Evolutionary conservation across 495 filamentous ascomycete species (phyloP).

Genomic region (Elasticomyces elasticus): DNA sequence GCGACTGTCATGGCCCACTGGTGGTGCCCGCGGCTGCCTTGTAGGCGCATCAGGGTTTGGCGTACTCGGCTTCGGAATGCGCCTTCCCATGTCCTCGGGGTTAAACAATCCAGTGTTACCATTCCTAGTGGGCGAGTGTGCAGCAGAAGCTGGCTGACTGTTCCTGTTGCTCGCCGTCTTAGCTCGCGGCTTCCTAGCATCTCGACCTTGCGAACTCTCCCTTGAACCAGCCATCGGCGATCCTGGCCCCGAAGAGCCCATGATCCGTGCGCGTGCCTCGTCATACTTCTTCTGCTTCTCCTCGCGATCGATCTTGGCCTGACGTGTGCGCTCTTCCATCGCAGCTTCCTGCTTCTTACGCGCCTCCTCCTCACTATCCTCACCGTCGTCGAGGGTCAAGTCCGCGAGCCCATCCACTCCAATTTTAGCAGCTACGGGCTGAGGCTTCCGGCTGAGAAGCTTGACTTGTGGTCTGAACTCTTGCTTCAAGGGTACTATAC

Average conservation of each 20-base stretch:
- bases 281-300: constrained; percentile 85
- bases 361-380: constrained; percentile 59
- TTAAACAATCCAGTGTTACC: constrained; percentile 54
- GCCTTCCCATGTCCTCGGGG: constrained; percentile 48
- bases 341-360: constrained; percentile 43
- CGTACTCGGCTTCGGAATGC: constrained; percentile 30
- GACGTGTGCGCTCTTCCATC: constrained; percentile 61
- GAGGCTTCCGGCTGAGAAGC: constrained; percentile 72
- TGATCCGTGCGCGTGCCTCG: constrained; percentile 73
- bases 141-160: constrained; percentile 41
- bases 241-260: constrained; percentile 49
- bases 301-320: constrained; percentile 65
- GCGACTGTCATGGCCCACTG: not conserved
- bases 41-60: not conserved
- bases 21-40: constrained; percentile 8
- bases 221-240: constrained; percentile 51
- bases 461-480: constrained; percentile 79
- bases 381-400: constrained; percentile 46
- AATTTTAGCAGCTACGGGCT: constrained; percentile 37
- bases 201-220: constrained; percentile 37
- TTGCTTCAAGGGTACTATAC: constrained; percentile 58
- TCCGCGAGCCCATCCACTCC: constrained; percentile 44
- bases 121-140: constrained; percentile 34
- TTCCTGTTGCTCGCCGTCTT: constrained; percentile 30
- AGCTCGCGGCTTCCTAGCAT: constrained; percentile 13